Evolutionary conservation across 306 rosid genomes (phyloP).

Genomic region (Fagus sylvatica): DNA sequence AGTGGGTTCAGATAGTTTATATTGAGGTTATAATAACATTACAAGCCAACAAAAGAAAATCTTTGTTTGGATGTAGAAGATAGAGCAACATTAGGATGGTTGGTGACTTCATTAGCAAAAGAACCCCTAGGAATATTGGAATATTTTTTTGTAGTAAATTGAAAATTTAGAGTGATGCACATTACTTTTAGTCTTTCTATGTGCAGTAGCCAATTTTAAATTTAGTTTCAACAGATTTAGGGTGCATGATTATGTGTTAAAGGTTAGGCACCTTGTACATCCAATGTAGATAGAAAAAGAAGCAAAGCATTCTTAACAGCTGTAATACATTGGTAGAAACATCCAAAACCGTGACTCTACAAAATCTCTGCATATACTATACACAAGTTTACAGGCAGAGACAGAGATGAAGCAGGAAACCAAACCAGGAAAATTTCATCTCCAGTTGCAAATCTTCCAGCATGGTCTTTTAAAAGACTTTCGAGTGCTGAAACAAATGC

Average conservation of each 20-base stretch:
- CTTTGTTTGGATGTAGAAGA: not conserved
- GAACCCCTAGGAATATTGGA: not conserved
- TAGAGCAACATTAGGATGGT: not conserved
- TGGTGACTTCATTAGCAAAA: not conserved
- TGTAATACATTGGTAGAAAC: not conserved
- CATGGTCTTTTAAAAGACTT: conserved; percentile 42
- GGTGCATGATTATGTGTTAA: not conserved
- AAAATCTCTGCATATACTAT: not conserved
- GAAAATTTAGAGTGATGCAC: not conserved
- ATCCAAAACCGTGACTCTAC: not conserved
- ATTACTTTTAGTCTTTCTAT: not conserved
- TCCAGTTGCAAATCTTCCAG: conserved; percentile 59
- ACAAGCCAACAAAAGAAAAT: not conserved
- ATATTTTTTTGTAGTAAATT: not conserved
- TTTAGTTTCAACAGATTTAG: not conserved
- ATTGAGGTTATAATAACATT: not conserved
- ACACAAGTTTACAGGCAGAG: not conserved
- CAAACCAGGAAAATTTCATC: conserved; percentile 54
- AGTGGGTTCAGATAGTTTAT: not conserved
- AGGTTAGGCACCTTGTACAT: not conserved
- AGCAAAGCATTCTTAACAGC: not conserved
- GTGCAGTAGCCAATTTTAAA: not conserved
- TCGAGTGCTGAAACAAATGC: conserved; percentile 51
- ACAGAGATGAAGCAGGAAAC: conserved; percentile 1
- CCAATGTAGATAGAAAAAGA: not conserved